Evolutionary conservation across 768 basidiomycete species (phyloP).

Genomic region (Amanita pseudoporphyria): DNA sequence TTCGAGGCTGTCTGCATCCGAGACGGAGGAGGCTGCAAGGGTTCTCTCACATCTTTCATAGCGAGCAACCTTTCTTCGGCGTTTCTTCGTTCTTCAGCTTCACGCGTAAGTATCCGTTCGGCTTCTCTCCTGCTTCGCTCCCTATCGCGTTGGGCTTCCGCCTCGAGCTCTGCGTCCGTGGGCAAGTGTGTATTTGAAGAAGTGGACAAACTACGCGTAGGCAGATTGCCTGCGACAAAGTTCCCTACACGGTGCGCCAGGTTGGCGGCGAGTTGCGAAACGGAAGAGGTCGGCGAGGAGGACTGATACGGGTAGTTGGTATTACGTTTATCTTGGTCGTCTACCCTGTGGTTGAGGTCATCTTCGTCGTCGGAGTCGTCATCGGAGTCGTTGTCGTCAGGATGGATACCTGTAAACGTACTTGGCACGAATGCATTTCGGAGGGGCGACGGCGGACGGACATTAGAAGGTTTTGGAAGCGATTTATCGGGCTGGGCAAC

Average conservation of each 20-base stretch:
- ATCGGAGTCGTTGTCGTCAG: slow-evolving; percentile 33
- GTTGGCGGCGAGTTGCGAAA: slow-evolving; percentile 63
- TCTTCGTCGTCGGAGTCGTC: slow-evolving; percentile 34
- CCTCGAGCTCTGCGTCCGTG: slow-evolving; percentile 74
- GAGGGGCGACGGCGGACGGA: slow-evolving; percentile 64
- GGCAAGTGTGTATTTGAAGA: slow-evolving; percentile 25
- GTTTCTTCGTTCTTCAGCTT: slow-evolving; percentile 57
- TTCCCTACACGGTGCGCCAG: slow-evolving; percentile 69
- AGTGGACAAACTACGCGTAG: slow-evolving; percentile 21
- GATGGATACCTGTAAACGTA: slow-evolving; percentile 48
- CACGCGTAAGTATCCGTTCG: slow-evolving; percentile 62
- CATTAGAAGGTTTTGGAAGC: slow-evolving; percentile 23
- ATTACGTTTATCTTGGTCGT: slow-evolving; percentile 29
- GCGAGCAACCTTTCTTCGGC: slow-evolving; percentile 70
- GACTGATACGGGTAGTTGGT: slow-evolving; percentile 30
- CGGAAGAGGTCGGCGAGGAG: slow-evolving; percentile 59
- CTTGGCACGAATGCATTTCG: slow-evolving; percentile 52
- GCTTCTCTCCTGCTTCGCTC: slow-evolving; percentile 70
- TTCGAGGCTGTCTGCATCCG: slow-evolving; percentile 46
- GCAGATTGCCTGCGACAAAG: slow-evolving; percentile 46
- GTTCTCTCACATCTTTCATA: slow-evolving; percentile 49
- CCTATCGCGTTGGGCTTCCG: slow-evolving; percentile 69
- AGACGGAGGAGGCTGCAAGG: slow-evolving; percentile 50
- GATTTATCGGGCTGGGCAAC: slow-evolving; percentile 27
- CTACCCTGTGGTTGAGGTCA: slow-evolving; percentile 24